These are phyloP conservation scores for Phytopythium mirpurense DNA, from an alignment of 352 stramenopile species.

Conservation along the genomic window DNA sequence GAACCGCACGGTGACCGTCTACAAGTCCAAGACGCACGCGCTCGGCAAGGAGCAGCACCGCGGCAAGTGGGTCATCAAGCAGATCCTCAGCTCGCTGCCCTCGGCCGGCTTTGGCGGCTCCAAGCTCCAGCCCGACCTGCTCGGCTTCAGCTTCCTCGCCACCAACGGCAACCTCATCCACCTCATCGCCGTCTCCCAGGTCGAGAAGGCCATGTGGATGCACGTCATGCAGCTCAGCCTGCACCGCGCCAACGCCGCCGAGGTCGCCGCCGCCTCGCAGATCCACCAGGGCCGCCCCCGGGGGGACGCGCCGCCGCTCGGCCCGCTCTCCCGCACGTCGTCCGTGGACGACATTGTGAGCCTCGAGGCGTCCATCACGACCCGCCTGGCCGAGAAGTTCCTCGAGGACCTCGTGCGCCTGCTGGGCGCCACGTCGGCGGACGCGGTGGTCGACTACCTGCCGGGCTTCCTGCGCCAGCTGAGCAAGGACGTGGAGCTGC, in stretches of 20 bases:
- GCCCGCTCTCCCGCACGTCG: too few relatives aligned
- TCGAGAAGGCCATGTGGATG: slow-evolving; percentile 84
- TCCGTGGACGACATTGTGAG: slow-evolving; percentile 44
- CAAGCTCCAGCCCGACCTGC: slow-evolving; percentile 67
- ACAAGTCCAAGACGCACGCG: slow-evolving; percentile 86
- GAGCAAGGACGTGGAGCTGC: slow-evolving; percentile 80
- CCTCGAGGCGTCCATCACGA: slow-evolving; percentile 58
- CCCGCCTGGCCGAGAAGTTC: slow-evolving; percentile 69
- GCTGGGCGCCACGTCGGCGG: slow-evolving; percentile 27
- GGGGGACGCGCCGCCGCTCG: too few relatives aligned
- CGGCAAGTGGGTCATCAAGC: slow-evolving; percentile 77
- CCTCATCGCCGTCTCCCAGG: slow-evolving; percentile 65
- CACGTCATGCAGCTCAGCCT: slow-evolving; percentile 74
- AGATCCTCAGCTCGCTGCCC: slow-evolving; percentile 72
- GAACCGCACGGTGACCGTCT: slow-evolving; percentile 75
- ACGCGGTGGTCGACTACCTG: slow-evolving; percentile 50
- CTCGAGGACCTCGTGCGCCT: slow-evolving; percentile 53
- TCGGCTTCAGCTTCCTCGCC: slow-evolving; percentile 81
- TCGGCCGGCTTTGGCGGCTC: slow-evolving; percentile 75
- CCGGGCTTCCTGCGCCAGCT: slow-evolving; percentile 73
- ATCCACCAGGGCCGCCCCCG: too few relatives aligned
- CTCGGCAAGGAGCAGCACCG: slow-evolving; percentile 75
- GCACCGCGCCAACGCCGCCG: slow-evolving; percentile 36
- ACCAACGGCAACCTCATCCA: slow-evolving; percentile 84
- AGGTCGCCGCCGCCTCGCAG: too few relatives aligned